A percentile compares a stretch with the other conserved stretches of the same genome.
Conservation (phyloP, 106 monocot genomes). For the Allium cepa region DNA sequence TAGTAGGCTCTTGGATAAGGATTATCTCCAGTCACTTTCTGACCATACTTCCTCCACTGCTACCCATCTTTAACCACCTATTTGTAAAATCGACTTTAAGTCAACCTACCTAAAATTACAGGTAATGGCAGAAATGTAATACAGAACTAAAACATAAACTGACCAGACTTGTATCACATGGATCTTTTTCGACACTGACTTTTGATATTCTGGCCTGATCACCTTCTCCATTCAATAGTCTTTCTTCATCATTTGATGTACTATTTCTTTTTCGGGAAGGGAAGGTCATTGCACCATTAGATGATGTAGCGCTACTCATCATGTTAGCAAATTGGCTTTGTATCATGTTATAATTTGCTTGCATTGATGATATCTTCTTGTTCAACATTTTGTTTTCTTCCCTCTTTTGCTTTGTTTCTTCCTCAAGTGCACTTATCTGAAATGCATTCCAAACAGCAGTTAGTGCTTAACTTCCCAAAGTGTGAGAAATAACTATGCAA, state of each 20-base stretch:
- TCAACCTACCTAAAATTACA: no score
- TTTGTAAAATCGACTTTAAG: no score
- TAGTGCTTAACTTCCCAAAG: no score
- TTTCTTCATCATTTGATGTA: background rate
- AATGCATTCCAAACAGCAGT: no score
- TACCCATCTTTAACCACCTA: slow-evolving; percentile 68
- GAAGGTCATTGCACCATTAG: background rate
- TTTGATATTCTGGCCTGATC: slow-evolving; percentile 12
- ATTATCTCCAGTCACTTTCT: slow-evolving; percentile 72
- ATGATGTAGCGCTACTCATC: background rate
- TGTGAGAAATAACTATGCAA: no score
- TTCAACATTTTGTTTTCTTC: slow-evolving; percentile 25
- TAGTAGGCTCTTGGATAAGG: slow-evolving; percentile 79
- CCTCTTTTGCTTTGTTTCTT: background rate
- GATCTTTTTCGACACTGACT: slow-evolving; percentile 12
- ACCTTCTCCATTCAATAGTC: background rate
- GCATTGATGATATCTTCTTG: slow-evolving; percentile 12
- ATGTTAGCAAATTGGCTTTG: background rate
- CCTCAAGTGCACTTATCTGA: background rate
- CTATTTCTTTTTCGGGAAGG: slow-evolving; percentile 5
- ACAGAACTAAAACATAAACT: background rate
- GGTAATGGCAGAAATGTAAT: background rate
- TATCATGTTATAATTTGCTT: background rate
- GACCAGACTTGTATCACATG: slow-evolving; percentile 18
- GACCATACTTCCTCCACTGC: slow-evolving; percentile 76